phyloP scores from a whole-genome alignment of 2,329 filamentous ascomycete species.

The Sporothrix sp. region DNA sequence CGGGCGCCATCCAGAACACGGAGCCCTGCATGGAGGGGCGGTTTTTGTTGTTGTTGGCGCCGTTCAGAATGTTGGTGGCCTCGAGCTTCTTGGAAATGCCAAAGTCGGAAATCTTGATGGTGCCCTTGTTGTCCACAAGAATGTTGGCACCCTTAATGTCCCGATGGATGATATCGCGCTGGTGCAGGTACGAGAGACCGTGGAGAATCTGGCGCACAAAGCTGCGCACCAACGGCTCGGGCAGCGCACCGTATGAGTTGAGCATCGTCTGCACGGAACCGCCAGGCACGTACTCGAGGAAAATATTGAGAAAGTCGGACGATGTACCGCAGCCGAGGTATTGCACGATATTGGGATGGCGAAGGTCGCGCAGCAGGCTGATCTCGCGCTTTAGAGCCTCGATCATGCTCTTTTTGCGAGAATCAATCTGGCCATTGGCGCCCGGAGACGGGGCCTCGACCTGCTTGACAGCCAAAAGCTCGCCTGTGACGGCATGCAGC shows the following conservation, averaged over 20 bases:
- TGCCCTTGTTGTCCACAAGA: constrained; percentile 96
- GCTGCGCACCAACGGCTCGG: constrained; percentile 86
- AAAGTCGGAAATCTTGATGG: constrained; percentile 98
- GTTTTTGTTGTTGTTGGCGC: constrained; percentile 57
- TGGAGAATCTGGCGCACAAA: constrained; percentile 94
- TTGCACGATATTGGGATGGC: constrained; percentile 95
- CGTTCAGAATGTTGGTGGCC: constrained; percentile 71
- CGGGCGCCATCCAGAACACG: constrained; percentile 99
- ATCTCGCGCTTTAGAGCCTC: constrained; percentile 96
- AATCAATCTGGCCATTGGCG: constrained; percentile 70
- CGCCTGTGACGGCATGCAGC: constrained; percentile 88
- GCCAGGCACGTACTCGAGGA: constrained; percentile 96
- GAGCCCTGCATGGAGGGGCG: constrained; percentile 83
- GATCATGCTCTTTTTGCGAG: constrained; percentile 96
- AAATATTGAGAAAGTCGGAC: constrained; percentile 91
- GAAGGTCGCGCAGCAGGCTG: constrained; percentile 80
- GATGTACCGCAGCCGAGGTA: constrained; percentile 94
- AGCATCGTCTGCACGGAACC: constrained; percentile 98
- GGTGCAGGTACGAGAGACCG: constrained; percentile 87
- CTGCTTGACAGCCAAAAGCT: constrained; percentile 97
- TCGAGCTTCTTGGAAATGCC: constrained; percentile 98
- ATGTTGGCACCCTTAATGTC: constrained; percentile 99
- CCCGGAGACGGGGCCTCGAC: constrained; percentile 79
- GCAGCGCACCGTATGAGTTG: constrained; percentile 91
- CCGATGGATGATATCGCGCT: constrained; percentile 90